Percentiles rank a stretch among this genome's conserved stretches.
phyloP scores from a whole-genome alignment of 2,329 filamentous ascomycete genomes.

The Balansia obtecta region DNA sequence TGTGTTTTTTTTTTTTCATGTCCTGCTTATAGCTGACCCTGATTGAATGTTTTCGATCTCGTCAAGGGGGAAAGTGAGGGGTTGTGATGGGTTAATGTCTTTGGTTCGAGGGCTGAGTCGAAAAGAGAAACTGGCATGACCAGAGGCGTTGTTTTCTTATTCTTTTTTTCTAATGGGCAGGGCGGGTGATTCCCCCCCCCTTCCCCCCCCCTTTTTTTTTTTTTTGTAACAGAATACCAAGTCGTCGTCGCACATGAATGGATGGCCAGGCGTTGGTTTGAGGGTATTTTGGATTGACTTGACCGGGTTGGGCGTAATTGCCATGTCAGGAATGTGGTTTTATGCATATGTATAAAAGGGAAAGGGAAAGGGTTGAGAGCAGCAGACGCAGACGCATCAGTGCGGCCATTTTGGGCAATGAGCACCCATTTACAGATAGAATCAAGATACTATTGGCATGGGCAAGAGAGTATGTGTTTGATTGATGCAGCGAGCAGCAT shows the following conservation, averaged over 20 bases:
- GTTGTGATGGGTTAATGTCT: not conserved
- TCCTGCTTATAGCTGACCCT: not conserved
- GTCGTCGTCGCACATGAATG: not conserved
- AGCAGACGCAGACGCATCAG: too few species aligned
- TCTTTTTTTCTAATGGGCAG: not conserved
- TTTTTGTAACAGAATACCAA: not conserved
- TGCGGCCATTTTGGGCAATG: not conserved
- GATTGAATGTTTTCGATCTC: not conserved
- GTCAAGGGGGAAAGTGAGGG: not conserved
- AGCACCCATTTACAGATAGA: not conserved
- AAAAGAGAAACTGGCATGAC: slow-evolving; percentile 1
- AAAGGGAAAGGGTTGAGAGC: too few species aligned
- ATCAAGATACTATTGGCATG: not conserved
- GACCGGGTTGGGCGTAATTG: not conserved
- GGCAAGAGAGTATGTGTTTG: too few species aligned
- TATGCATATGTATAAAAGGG: not conserved
- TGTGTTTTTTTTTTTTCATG: too few species aligned
- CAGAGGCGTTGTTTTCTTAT: slow-evolving; percentile 3
- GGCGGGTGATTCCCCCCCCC: not conserved
- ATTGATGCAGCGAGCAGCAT: too few species aligned
- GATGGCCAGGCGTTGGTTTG: not conserved
- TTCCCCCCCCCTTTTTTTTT: too few species aligned
- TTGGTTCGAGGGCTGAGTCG: not conserved
- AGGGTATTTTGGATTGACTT: slow-evolving; percentile 5
- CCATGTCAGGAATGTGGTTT: not conserved